A percentile compares a stretch with the other conserved stretches of the same genome.
Evolutionary conservation across 2,329 filamentous ascomycete species (phyloP).

Genomic region (Talaromyces sp.): DNA sequence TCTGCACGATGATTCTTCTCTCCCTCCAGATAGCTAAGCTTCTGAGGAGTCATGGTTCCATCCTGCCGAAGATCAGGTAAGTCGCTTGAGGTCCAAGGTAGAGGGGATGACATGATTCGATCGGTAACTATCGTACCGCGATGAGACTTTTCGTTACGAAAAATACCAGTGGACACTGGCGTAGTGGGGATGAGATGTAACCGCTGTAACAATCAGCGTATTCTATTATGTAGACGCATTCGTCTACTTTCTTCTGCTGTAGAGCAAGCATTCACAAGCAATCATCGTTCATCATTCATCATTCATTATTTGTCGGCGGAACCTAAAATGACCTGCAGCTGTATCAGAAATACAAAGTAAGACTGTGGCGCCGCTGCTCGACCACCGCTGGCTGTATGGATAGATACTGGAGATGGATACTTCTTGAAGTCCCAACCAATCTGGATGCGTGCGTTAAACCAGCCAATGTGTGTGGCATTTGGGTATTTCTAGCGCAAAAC

Average conservation of each 20-base stretch:
- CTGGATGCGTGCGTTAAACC: constrained; percentile 3
- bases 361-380: neutral
- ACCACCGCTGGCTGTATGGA: neutral
- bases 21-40: too few relatives aligned
- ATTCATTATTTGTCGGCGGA: neutral
- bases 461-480: neutral
- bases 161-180: neutral
- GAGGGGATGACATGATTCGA: neutral
- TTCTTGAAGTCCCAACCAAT: neutral
- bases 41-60: neutral
- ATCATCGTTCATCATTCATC: too few relatives aligned
- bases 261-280: neutral
- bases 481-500: neutral
- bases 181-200: neutral
- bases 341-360: neutral
- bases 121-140: neutral
- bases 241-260: neutral
- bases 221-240: neutral
- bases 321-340: neutral
- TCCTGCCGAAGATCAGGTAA: neutral
- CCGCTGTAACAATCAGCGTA: neutral
- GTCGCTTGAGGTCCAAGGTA: neutral
- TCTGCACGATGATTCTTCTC: neutral
- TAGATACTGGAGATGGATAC: neutral
- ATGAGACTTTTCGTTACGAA: neutral